Evolutionary conservation across 139 green algal genomes (phyloP), one percentile per base, ranked within the genome.

Genomic region (Haematococcus lacustris): DNA sequence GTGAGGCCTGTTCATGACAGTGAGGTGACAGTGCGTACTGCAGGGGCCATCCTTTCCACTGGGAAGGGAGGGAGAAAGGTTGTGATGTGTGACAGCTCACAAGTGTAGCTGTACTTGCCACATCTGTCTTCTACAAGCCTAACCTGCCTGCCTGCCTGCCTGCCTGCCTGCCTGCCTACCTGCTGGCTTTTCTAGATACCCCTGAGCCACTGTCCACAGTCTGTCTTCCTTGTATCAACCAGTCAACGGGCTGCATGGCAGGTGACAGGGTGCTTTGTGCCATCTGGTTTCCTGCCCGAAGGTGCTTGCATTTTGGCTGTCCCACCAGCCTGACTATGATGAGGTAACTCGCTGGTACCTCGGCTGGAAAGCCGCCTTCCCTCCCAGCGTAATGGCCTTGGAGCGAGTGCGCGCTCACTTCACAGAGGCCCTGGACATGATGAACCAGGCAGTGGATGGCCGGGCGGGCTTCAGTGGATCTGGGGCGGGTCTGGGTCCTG

Each of bases 271-370:
- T 57, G 47, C 47, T 57, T 21, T 28, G 47, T 57, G 47, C 13
- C 13, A 21, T 13, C 47, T 57, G 47, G 13, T 13, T 57, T 57
- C 13, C 47, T 28, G 13, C 21, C 4, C 66, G 51, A 71, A 70
- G 3, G 83, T 94, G 43, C 85, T 96, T 76, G 79, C 90, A 38
- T 83, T 92, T 74, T 98, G 93, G 94, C 88, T 98, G 33, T 65
- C 66, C 21, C 74, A 80, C 53, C 76, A 33, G 2, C 88, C 88
- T 1, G 84, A 98, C 78, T 93, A 89, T 41, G 93, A 97, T 68
- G 92, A 98, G 77, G 90, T 98, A 40, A 91, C 87, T 0, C 70
- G 81, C 28, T 98, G 93, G 93, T 98, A 97, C 84, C 81, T 95
- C 35, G 87, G 86, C 21, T 98, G 94, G 94, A 98, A 98, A 80